These are phyloP conservation scores for Leccinum griseonigrum DNA, from an alignment of 1,284 basidiomycete genomes.

Conservation along the genomic window DNA sequence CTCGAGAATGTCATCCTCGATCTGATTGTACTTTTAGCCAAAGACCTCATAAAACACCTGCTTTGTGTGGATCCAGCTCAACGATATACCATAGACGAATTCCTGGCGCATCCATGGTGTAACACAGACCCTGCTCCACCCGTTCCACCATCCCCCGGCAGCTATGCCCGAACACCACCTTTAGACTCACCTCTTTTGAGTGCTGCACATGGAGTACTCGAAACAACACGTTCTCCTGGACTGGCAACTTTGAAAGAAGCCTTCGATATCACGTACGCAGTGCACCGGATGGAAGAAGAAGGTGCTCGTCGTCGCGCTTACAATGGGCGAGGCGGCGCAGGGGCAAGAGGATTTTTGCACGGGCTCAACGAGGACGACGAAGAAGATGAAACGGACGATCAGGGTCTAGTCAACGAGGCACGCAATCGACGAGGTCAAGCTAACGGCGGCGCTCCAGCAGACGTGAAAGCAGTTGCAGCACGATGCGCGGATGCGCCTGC, in stretches of 20 bases:
- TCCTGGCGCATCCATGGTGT: constrained; percentile 96
- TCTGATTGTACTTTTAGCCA: constrained; percentile 54
- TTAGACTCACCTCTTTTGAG: constrained; percentile 92
- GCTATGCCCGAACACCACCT: constrained; percentile 50
- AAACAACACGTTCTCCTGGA: constrained; percentile 85
- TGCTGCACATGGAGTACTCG: constrained; percentile 70
- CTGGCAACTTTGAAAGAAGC: constrained; percentile 93
- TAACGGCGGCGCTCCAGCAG: constrained; percentile 30
- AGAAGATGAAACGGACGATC: constrained; percentile 43
- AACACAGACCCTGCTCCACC: constrained; percentile 63
- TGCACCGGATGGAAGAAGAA: constrained; percentile 99
- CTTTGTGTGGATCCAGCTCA: constrained; percentile 95
- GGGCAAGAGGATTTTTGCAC: constrained; percentile 76
- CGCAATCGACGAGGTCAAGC: constrained; percentile 47
- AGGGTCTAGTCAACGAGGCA: constrained; percentile 44
- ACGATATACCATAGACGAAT: constrained; percentile 97
- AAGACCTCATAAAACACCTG: constrained; percentile 93
- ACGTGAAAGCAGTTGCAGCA: constrained; percentile 33
- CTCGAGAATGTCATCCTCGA: neutral
- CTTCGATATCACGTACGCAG: constrained; percentile 98
- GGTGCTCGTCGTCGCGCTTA: constrained; percentile 82
- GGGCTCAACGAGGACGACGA: constrained; percentile 95
- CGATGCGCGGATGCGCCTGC: constrained; percentile 35
- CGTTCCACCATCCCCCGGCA: constrained; percentile 58
- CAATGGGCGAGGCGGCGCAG: constrained; percentile 73